phyloP scores from a whole-genome alignment of 2,329 filamentous ascomycete genomes.

The Hypoxylon sp. region DNA sequence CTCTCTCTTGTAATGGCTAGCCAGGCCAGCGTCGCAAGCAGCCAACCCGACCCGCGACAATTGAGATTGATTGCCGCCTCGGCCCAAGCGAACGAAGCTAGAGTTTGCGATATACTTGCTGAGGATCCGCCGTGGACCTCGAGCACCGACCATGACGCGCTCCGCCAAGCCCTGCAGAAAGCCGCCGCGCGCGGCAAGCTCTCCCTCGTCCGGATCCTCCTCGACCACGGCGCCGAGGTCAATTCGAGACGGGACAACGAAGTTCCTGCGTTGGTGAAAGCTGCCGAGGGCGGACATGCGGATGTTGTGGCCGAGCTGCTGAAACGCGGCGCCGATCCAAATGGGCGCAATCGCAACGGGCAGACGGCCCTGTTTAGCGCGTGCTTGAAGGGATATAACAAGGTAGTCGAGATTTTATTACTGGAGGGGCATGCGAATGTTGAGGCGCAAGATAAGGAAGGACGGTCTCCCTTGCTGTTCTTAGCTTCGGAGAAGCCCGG shows the following conservation, averaged over 20 bases:
- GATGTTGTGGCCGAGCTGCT: conserved; percentile 56
- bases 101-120: conserved; percentile 56
- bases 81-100: conserved; percentile 57
- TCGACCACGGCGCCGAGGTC: conserved; percentile 57
- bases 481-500: conserved; percentile 56
- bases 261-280: conserved; percentile 56
- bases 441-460: conserved; percentile 56
- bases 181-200: conserved; percentile 56
- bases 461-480: conserved; percentile 57
- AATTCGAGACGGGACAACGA: conserved; percentile 56
- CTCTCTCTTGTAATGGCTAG: conserved; percentile 48
- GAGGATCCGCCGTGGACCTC: conserved; percentile 56
- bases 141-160: conserved; percentile 54
- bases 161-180: conserved; percentile 58
- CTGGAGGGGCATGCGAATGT: conserved; percentile 54
- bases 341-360: conserved; percentile 53
- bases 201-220: conserved; percentile 56
- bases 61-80: conserved; percentile 57
- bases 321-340: conserved; percentile 53
- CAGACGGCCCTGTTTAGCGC: conserved; percentile 58
- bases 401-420: conserved; percentile 54
- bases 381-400: conserved; percentile 55
- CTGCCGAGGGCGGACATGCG: conserved; percentile 57
- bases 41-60: conserved; percentile 57
- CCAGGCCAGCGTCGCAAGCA: conserved; percentile 57